Evolutionary conservation across 768 basidiomycete species (phyloP).

Genomic region (Coprinopsis cinerea): DNA sequence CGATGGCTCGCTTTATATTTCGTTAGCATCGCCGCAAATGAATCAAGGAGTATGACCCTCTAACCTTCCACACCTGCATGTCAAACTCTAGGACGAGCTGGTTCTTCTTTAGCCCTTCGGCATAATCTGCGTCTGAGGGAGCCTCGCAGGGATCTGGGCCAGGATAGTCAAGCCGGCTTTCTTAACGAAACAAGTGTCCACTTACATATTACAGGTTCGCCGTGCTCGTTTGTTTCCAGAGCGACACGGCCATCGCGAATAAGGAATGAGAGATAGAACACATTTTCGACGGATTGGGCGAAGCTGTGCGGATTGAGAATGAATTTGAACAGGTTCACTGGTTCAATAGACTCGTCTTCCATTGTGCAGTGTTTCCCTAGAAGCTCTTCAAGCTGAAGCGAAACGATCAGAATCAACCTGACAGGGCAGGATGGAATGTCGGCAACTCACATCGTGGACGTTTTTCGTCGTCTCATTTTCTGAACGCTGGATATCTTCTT

Average conservation of each 20-base stretch:
- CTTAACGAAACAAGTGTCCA: too few relatives aligned
- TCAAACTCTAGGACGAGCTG: slow-evolving; percentile 93
- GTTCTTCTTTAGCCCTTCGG: slow-evolving; percentile 58
- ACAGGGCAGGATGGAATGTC: too few relatives aligned
- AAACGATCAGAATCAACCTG: too few relatives aligned
- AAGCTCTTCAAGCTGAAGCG: too few relatives aligned
- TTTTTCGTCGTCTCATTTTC: slow-evolving; percentile 90
- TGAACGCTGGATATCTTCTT: slow-evolving; percentile 77
- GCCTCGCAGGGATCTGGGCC: slow-evolving; percentile 54
- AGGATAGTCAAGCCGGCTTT: too few relatives aligned
- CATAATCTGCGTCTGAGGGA: slow-evolving; percentile 59
- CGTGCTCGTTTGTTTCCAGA: slow-evolving; percentile 54
- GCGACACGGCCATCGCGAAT: slow-evolving; percentile 81
- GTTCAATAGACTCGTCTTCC: slow-evolving; percentile 27
- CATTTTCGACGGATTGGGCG: slow-evolving; percentile 92
- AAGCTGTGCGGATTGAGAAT: slow-evolving; percentile 88
- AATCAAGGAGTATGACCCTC: slow-evolving; percentile 14
- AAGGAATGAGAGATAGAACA: slow-evolving; percentile 92
- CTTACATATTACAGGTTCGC: slow-evolving; percentile 74
- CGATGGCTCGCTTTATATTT: slow-evolving; percentile 66
- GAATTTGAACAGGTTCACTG: slow-evolving; percentile 79
- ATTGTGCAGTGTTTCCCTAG: neutral
- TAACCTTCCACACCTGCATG: slow-evolving; percentile 82
- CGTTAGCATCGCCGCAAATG: neutral
- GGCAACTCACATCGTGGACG: slow-evolving; percentile 61